Percentiles rank a stretch among this genome's conserved stretches.
Evolutionary conservation across 2,329 filamentous ascomycete species (phyloP).

Genomic region (Aureobasidium subglaciale): DNA sequence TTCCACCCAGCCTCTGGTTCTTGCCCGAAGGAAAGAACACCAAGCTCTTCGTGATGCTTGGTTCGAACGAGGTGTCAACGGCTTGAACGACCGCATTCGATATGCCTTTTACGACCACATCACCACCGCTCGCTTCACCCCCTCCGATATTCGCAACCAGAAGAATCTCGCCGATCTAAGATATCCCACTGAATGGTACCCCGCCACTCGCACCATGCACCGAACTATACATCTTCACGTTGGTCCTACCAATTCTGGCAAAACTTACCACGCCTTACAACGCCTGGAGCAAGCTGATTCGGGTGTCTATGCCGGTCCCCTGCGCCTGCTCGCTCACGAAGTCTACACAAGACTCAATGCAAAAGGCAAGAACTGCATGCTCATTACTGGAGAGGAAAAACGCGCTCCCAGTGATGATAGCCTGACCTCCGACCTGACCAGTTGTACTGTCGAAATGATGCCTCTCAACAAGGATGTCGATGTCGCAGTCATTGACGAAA

Average conservation of each 20-base stretch:
- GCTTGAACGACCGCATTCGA: constrained; percentile 40
- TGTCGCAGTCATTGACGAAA: constrained; percentile 95
- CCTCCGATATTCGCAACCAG: constrained; percentile 52
- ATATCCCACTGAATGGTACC: constrained; percentile 90
- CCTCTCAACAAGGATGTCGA: constrained; percentile 58
- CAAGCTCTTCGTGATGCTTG: constrained; percentile 8
- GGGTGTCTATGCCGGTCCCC: constrained; percentile 84
- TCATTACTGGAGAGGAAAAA: constrained; percentile 88
- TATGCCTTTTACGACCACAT: constrained; percentile 63
- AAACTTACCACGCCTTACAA: constrained; percentile 90
- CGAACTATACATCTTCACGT: constrained; percentile 87
- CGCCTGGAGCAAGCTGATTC: constrained; percentile 66
- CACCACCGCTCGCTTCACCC: constrained; percentile 50
- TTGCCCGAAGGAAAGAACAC: not conserved
- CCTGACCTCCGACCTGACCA: constrained; percentile 53
- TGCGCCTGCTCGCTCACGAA: constrained; percentile 85
- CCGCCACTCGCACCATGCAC: constrained; percentile 70
- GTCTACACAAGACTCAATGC: constrained; percentile 82
- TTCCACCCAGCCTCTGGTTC: not conserved
- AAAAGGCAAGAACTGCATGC: constrained; percentile 66
- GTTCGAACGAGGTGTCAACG: constrained; percentile 19
- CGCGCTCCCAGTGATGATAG: constrained; percentile 46
- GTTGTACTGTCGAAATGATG: constrained; percentile 93
- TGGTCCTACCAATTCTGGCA: constrained; percentile 94
- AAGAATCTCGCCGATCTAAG: constrained; percentile 68